Conservation (phyloP, 2,329 filamentous ascomycete species). For the Colletotrichum cordylinicola region DNA sequence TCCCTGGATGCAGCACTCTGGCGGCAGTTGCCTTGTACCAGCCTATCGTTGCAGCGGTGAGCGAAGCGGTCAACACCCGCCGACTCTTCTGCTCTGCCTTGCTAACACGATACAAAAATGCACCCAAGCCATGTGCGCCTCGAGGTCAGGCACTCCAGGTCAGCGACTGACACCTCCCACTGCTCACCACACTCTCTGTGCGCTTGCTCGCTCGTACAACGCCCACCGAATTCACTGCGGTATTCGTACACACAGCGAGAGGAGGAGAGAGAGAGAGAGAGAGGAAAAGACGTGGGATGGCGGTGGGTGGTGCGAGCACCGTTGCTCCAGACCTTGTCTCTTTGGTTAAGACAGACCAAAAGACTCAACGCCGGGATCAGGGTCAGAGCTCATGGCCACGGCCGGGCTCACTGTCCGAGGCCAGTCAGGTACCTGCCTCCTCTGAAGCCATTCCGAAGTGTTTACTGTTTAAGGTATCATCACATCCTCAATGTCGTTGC, state of each 20-base stretch:
- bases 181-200: background rate
- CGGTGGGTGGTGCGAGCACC: background rate
- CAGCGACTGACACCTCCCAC: background rate
- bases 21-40: background rate
- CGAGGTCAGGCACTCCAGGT: background rate
- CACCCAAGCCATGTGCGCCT: background rate
- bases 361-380: slow-evolving; percentile 6
- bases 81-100: background rate
- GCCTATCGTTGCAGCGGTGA: slow-evolving; percentile 13
- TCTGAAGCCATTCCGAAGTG: slow-evolving; percentile 2
- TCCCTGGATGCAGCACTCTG: background rate
- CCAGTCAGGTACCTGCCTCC: background rate
- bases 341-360: background rate
- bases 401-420: background rate
- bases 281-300: background rate
- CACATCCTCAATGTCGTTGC: background rate
- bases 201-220: background rate
- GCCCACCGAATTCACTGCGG: background rate
- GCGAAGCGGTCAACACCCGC: slow-evolving; percentile 1
- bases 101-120: slow-evolving; percentile 13
- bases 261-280: background rate
- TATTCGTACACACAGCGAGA: background rate
- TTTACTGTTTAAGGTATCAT: background rate
- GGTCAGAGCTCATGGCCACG: slow-evolving; percentile 9
- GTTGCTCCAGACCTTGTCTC: background rate